Evolutionary conservation across 2,329 filamentous ascomycete genomes (phyloP).

Genomic region (Lomentospora prolificans): DNA sequence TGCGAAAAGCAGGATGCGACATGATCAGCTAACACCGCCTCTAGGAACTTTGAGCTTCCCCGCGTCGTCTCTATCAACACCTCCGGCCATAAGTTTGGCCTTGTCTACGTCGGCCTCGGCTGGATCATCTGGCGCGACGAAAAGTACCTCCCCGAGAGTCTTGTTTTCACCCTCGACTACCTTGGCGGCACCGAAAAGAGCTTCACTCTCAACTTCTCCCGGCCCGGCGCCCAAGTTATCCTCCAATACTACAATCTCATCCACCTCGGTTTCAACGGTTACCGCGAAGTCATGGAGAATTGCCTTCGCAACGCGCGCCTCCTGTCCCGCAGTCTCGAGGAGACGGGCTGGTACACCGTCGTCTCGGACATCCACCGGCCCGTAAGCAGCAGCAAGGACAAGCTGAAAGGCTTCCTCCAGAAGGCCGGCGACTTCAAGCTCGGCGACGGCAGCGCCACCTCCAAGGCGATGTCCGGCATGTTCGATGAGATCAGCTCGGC

Average conservation of each 20-base stretch:
- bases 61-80: constrained; percentile 58
- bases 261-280: constrained; percentile 58
- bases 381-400: constrained; percentile 25
- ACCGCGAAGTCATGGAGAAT: constrained; percentile 56
- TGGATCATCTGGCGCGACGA: constrained; percentile 64
- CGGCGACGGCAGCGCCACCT: not conserved
- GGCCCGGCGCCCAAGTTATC: constrained; percentile 59
- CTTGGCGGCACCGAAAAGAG: constrained; percentile 62
- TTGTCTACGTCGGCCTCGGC: constrained; percentile 58
- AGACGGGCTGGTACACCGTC: constrained; percentile 56
- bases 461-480: constrained; percentile 16
- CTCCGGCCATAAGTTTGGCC: constrained; percentile 50
- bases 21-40: not conserved
- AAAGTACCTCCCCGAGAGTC: constrained; percentile 52
- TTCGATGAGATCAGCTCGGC: constrained; percentile 38
- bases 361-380: constrained; percentile 56
- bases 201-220: constrained; percentile 64
- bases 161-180: constrained; percentile 62
- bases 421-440: not conserved
- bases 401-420: constrained; percentile 8
- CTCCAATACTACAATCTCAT: constrained; percentile 67
- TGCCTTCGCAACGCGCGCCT: constrained; percentile 54
- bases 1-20: too few relatives aligned
- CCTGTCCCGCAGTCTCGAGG: constrained; percentile 52
- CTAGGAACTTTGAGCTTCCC: constrained; percentile 48